phyloP scores from a whole-genome alignment of 2,329 filamentous ascomycete species.

The Fonsecaea erecta region DNA sequence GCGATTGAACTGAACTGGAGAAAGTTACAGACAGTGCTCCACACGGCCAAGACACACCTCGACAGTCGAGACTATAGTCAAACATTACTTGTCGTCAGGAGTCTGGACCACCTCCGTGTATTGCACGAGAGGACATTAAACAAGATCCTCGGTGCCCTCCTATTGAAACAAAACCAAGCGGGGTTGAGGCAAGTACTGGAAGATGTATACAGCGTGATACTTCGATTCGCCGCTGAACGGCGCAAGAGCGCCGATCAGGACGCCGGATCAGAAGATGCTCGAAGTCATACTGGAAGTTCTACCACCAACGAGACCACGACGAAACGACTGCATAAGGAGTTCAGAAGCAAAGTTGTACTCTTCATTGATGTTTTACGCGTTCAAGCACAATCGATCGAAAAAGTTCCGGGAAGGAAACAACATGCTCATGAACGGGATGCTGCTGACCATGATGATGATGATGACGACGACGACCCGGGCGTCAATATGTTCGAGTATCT shows the following conservation, averaged over 20 bases:
- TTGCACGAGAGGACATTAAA: slow-evolving; percentile 76
- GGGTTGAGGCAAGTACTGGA: slow-evolving; percentile 75
- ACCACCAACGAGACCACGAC: slow-evolving; percentile 48
- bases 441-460: too few species aligned
- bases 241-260: slow-evolving; percentile 20
- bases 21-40: slow-evolving; percentile 69
- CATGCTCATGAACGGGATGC: slow-evolving; percentile 38
- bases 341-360: slow-evolving; percentile 72
- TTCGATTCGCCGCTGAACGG: slow-evolving; percentile 65
- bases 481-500: slow-evolving; percentile 67
- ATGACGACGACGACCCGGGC: slow-evolving; percentile 39
- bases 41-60: slow-evolving; percentile 65
- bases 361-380: slow-evolving; percentile 74
- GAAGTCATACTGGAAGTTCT: slow-evolving; percentile 40
- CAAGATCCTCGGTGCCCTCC: slow-evolving; percentile 72
- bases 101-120: slow-evolving; percentile 69
- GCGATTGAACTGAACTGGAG: slow-evolving; percentile 76
- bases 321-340: slow-evolving; percentile 63
- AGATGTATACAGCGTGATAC: slow-evolving; percentile 73
- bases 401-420: slow-evolving; percentile 39
- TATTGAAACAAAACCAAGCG: slow-evolving; percentile 75
- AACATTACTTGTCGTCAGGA: slow-evolving; percentile 58
- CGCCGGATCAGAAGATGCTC: not conserved
- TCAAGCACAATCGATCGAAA: slow-evolving; percentile 58
- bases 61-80: slow-evolving; percentile 51